Evolutionary conservation across 352 stramenopile genomes (phyloP), one percentile per base, ranked within the genome.

Genomic region (Globisporangium recalcitrans): DNA sequence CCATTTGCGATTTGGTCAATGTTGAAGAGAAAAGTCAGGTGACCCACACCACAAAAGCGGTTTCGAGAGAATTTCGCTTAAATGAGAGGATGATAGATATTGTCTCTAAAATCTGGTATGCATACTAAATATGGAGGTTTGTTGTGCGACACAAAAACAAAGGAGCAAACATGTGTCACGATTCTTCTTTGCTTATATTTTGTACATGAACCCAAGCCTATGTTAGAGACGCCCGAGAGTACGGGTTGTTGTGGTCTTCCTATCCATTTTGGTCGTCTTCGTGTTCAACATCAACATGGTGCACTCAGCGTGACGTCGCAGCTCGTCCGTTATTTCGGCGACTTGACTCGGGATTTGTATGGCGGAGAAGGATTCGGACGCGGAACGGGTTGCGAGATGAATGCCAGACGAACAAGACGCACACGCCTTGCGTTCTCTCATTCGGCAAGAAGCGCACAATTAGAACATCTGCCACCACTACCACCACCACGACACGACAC

Each of bases 391-490:
- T 52, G 11, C 11, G 4, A 27, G 46, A 10, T 21, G 38, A 40
- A 44, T n/a, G 38, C 14, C 38, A 21, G 14, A 9, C 38, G 4
- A 52, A 52, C 46, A n/a, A 3, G 14, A n/a, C n/a, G n/a, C n/a
- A 16, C 10, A 52, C 9, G 21, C 10, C 3, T 7, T 31, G 70
- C 49, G 16, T 70, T 74, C 4, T 64, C 53, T 47, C 55, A 61
- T 51, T 52, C 42, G 34, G 13, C 21, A 48, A 26, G 26, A 52
- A 36, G 36, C 38, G 21, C 36, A 24, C 55, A 32, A 52, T 14
- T 27, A 34, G 16, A 52, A 19, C 24, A 60, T 10, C 8, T 4
- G 3, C 27, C 24, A 52, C 27, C 27, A 14, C n/a, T n/a, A 48
- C 34, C 32, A 9, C 13, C 14, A 24, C 14, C n/a, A 21, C 36